A percentile compares a stretch with the other conserved stretches of the same genome.
These are phyloP conservation scores for Solanum ossicruentum DNA, from an alignment of 257 asterid genomes.

Conservation along the genomic window DNA sequence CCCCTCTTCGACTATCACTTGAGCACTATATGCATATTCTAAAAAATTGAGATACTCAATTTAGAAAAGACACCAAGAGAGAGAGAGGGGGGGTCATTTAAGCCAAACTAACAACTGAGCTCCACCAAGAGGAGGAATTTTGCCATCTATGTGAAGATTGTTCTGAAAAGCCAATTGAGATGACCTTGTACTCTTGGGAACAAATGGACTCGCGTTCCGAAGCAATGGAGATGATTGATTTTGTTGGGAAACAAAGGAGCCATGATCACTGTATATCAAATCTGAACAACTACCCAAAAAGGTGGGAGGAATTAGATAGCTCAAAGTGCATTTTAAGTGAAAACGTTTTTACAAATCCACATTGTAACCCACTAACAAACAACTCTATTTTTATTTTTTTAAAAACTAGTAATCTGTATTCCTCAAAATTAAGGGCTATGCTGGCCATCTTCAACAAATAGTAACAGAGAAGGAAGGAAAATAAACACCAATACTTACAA, in stretches of 20 bases:
- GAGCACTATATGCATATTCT: background rate
- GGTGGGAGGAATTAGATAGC: slow-evolving; percentile 3
- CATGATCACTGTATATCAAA: slow-evolving; percentile 18
- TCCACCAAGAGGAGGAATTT: slow-evolving; percentile 22
- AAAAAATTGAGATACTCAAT: background rate
- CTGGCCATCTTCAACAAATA: too few relatives aligned
- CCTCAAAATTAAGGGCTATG: too few relatives aligned
- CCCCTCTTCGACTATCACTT: background rate
- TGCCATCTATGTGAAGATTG: slow-evolving; percentile 20
- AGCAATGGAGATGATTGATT: slow-evolving; percentile 24
- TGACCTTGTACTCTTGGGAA: slow-evolving; percentile 22
- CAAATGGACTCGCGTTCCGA: slow-evolving; percentile 18
- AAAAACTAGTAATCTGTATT: too few relatives aligned
- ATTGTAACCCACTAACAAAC: background rate
- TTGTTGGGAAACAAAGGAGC: slow-evolving; percentile 21
- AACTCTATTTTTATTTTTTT: background rate
- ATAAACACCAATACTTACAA: too few relatives aligned
- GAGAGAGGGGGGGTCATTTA: background rate
- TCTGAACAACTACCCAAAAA: slow-evolving; percentile 21
- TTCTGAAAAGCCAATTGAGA: slow-evolving; percentile 31
- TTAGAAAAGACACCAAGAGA: background rate
- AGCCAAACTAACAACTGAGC: slow-evolving; percentile 40
- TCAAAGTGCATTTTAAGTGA: background rate
- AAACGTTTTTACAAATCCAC: background rate
- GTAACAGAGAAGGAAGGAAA: too few relatives aligned